A percentile compares a stretch with the other conserved stretches of the same genome.
These are phyloP conservation scores for Chrysochromulina parva DNA, from an alignment of 78 protist species.

Conservation along the genomic window DNA sequence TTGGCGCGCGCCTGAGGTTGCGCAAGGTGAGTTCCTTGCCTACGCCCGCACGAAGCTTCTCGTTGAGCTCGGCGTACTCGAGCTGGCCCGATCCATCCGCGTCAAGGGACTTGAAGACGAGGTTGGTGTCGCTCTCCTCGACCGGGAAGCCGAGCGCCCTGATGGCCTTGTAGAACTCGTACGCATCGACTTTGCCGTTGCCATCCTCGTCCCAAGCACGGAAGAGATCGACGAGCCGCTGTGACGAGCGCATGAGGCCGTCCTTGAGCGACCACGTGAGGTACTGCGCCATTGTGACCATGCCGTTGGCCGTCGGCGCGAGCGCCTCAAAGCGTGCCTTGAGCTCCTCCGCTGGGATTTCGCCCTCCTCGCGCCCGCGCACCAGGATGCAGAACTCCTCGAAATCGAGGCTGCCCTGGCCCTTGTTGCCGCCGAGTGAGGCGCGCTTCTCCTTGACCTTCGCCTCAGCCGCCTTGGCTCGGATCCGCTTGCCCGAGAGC, in stretches of 20 bases:
- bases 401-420: background rate
- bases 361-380: background rate
- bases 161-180: background rate
- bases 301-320: background rate
- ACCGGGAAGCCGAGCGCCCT: background rate
- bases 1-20: background rate
- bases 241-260: background rate
- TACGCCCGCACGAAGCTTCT: too few species aligned
- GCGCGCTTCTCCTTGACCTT: too few species aligned
- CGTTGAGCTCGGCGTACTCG: background rate
- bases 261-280: background rate
- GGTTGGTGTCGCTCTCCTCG: background rate
- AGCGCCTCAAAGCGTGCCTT: background rate
- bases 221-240: background rate
- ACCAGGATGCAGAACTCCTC: background rate
- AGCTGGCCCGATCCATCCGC: background rate
- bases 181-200: background rate
- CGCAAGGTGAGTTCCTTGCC: too few species aligned
- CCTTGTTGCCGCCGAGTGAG: too few species aligned
- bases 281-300: background rate
- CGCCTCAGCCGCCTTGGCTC: too few species aligned
- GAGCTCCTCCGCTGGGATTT: background rate
- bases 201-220: background rate
- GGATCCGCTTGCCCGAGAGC: too few species aligned
- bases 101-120: background rate